phyloP scores from a whole-genome alignment of 225 moss, liverwort and hornwort species.

The Anthoceros angustus region DNA sequence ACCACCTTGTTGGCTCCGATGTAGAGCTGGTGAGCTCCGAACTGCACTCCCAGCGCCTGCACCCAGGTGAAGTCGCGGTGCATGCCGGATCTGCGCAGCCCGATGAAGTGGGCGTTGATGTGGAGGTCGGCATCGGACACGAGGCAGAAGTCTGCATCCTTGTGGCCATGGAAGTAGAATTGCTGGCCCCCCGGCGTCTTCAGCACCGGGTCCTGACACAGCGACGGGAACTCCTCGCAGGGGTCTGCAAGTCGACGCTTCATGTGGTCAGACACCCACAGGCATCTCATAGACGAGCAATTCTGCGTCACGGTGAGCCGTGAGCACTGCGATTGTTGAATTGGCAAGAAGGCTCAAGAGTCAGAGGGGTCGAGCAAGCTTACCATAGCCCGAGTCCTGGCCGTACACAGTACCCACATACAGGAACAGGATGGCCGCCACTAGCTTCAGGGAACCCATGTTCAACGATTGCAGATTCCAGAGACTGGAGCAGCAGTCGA shows the following conservation, averaged over 20 bases:
- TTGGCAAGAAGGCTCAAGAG: not conserved
- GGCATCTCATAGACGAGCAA: not conserved
- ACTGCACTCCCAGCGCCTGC: constrained; percentile 6
- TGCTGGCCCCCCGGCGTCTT: constrained; percentile 3
- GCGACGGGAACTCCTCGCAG: not conserved
- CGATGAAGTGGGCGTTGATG: constrained; percentile 10
- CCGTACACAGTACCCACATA: not conserved
- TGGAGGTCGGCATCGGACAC: constrained; percentile 8
- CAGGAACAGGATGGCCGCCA: not conserved
- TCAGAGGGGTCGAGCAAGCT: not conserved
- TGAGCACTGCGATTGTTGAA: not conserved
- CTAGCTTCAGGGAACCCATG: not conserved
- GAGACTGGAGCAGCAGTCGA: not conserved
- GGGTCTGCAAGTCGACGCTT: not conserved
- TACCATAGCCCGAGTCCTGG: not conserved
- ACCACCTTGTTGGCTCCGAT: constrained; percentile 9
- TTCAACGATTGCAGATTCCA: not conserved
- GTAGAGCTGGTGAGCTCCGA: constrained; percentile 5
- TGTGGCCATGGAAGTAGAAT: constrained; percentile 11
- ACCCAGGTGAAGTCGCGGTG: constrained; percentile 12
- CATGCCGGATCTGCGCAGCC: constrained; percentile 2
- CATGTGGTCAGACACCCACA: not conserved
- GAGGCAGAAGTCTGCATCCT: constrained; percentile 9
- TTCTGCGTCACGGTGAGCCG: not conserved
- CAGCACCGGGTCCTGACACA: not conserved